Evolutionary conservation across 768 basidiomycete species (phyloP), one percentile per base, ranked within the genome.

Genomic region (Lentinula sp.): DNA sequence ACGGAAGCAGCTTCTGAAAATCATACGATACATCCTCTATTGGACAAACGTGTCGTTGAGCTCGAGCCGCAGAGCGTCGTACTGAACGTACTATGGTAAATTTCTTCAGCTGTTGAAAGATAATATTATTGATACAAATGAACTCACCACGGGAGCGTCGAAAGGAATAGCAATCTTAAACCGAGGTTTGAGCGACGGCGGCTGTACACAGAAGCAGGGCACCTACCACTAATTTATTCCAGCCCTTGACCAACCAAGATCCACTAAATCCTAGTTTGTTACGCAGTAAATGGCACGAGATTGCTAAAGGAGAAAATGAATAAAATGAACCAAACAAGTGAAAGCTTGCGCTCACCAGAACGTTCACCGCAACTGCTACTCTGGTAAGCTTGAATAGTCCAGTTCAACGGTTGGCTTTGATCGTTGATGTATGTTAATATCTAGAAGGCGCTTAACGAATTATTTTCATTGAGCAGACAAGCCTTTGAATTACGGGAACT

Each of bases 331-430:
- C 13, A 31, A 23, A 7, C 16, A 10, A 31, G 10, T 42, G 16
- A 4, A 23, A 5, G 37, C 18, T 18, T 18, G 28, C 28, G 28
- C 60, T 7, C 23, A 68, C 69, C 69, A 5, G 68, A 70, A 2
- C 69, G 69, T 48, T 65, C 65, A 0, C 66, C 70, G 59, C 70
- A 70, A 48, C 70, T 70, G 54, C 68, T 67, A 45, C 70, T 70
- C 54, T 70, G 46, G n/a, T 59, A 59, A 15, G 58, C 58, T 31
- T 50, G 58, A 9, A 59, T 59, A 4, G 58, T 59, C 58, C 58
- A 59, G 37, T 50, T 59, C 48, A 59, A 50, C 4, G 58, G 58
- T 21, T 48, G 18, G 13, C 35, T 39, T 23, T 59, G 58, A 37
- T 50, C 34, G 35, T 59, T 59, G 32, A 59, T 15, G 34, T 37